Evolutionary conservation across 2,329 filamentous ascomycete species (phyloP).

Genomic region (Epichloe gansuensis): DNA sequence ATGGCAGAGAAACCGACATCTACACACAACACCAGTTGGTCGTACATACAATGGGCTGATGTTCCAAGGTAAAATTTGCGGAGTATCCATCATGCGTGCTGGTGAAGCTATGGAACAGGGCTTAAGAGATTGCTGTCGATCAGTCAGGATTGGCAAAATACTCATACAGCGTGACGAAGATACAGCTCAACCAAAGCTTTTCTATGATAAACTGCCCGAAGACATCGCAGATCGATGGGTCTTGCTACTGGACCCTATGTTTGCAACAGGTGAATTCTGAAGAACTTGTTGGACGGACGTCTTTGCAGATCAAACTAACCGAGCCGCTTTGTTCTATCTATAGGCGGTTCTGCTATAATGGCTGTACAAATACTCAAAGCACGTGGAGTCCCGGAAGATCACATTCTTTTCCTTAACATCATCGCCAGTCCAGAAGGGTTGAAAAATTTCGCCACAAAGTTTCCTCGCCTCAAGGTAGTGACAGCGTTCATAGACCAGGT

Average conservation of each 20-base stretch:
- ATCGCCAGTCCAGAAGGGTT: conserved; percentile 95
- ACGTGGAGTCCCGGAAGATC: conserved; percentile 84
- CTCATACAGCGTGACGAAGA: conserved; percentile 96
- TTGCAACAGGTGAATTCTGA: conserved; percentile 63
- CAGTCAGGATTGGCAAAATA: conserved; percentile 97
- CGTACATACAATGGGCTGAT: conserved; percentile 79
- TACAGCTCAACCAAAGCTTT: conserved; percentile 79
- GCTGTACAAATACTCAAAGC: conserved; percentile 86
- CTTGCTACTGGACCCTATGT: conserved; percentile 92
- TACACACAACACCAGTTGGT: conserved; percentile 73
- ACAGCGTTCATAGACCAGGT: conserved; percentile 89
- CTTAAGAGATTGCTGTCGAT: conserved; percentile 87
- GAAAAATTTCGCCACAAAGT: conserved; percentile 75
- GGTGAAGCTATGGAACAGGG: conserved; percentile 99
- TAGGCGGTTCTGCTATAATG: conserved; percentile 92
- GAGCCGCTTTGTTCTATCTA: neutral
- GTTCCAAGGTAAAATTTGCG: conserved; percentile 97
- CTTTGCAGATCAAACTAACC: neutral
- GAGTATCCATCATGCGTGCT: conserved; percentile 95
- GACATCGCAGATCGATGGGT: conserved; percentile 93
- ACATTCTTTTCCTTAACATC: conserved; percentile 90
- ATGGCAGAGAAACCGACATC: conserved; percentile 11
- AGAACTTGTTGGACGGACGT: neutral
- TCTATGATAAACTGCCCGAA: conserved; percentile 93
- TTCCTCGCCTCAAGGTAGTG: conserved; percentile 80